Evolutionary conservation across 2,329 filamentous ascomycete species (phyloP), one percentile per base, ranked within the genome.

Genomic region (Neopestalotiopsis sp.): DNA sequence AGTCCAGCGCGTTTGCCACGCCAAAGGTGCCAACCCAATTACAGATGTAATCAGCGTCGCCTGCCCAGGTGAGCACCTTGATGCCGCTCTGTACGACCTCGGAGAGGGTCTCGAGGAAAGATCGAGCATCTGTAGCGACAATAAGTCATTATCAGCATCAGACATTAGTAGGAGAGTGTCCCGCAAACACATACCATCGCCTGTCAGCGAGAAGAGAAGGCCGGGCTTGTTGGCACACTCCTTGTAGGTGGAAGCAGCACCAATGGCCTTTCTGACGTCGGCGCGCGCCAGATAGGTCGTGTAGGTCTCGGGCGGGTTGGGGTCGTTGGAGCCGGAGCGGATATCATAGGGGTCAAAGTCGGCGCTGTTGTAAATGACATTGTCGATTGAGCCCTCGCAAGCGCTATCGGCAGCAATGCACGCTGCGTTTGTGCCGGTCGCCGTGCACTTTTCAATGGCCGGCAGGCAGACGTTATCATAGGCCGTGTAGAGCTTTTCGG

Each of bases 41-140:
- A 71, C 84, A 86, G 12, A 81, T 79, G 69, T 82, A 89, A 71
- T 89, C 87, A 2, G 84, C 80, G 71, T 89, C 88, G 5, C 87
- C 87, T 70, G 88, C 87, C 9, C 88, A 78, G 6, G 89, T 78
- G 5, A 85, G 80, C 3, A 89, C 84, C 67, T 85, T 85, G 61
- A 89, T 81, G 4, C 86, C 87, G 5, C 81, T 78, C 66, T 89
- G 86, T 10, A 90, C 81, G 10, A 74, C 53, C 17, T 42, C 65
- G 40, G 70, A 73, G 1, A 90, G 77, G 66, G 85, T 85, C 2
- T 80, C 82, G 0, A 87, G 71, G 66, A 71, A 70, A 2, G 72
- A 67, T 4, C 69, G 68, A 10, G 71, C 73, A 45, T 71, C 70
- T 63, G 73, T 14, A 24, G 17, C 13, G 28, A 38, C 6, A 10